Conservation (phyloP, 2,329 filamentous ascomycete species). For the Alternaria arborescens region DNA sequence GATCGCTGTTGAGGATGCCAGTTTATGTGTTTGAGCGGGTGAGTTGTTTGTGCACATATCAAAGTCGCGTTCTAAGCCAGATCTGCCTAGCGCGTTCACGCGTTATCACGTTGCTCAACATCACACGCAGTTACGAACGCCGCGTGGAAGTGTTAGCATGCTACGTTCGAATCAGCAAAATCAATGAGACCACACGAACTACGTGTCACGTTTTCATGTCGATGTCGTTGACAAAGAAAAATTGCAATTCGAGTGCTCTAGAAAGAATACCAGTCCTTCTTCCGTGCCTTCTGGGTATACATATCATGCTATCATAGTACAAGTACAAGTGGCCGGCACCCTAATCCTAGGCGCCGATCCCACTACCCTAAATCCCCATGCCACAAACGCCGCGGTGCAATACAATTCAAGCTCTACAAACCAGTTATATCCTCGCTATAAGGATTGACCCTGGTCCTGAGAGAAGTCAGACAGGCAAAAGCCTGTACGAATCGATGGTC, state of each 20-base stretch:
- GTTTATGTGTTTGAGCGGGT: conserved; percentile 9
- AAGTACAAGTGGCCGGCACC: conserved; percentile 22
- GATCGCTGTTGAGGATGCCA: conserved; percentile 16
- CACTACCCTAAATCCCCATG: conserved; percentile 6
- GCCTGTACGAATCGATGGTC: not conserved
- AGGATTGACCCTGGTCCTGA: not conserved
- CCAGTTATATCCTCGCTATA: conserved; percentile 2
- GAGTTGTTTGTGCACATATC: conserved; percentile 23
- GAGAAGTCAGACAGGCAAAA: not conserved
- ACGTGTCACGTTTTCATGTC: not conserved
- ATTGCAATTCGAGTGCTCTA: conserved; percentile 7
- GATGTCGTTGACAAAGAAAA: not conserved
- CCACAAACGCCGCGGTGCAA: conserved; percentile 24
- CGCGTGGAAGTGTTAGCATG: not conserved
- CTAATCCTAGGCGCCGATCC: conserved; percentile 8
- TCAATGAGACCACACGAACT: not conserved
- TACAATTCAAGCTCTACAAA: conserved; percentile 6
- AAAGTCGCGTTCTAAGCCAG: conserved; percentile 26
- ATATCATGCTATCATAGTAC: conserved; percentile 23
- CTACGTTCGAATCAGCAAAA: not conserved
- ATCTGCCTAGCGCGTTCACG: conserved; percentile 32
- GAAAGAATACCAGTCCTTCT: conserved; percentile 12
- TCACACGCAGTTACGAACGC: not conserved
- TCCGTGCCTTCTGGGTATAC: conserved; percentile 20
- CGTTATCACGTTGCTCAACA: conserved; percentile 34